Evolutionary conservation across 2,329 filamentous ascomycete species (phyloP), one percentile per base, ranked within the genome.

Genomic region (Pseudopyricularia cyperi): DNA sequence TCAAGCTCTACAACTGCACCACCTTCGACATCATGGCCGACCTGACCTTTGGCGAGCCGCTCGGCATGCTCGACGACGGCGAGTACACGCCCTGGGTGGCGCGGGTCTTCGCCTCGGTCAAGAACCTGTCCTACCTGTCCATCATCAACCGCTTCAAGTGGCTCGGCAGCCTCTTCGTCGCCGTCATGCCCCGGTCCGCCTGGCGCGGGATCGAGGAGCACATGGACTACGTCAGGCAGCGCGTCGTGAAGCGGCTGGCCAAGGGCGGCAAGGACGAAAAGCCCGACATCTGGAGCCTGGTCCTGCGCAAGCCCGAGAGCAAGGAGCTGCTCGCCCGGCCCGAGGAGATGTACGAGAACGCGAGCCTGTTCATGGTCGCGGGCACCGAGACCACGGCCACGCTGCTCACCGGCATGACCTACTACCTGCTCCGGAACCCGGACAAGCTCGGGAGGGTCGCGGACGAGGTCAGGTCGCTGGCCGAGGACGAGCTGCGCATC

Each of bases 321-420:
- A 4, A 26, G 7, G 22, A 32, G 19, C 32, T 26, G 22, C 22
- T 26, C 19, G n/a, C 15, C 28, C 9, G 22, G 11, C 17, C 22
- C n/a, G 14, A 30, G 22, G 26, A 24, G 33, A 51, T 8, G 47
- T 48, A 48, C 37, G 48, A 55, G 37, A 55, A 59, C n/a, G 55
- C 55, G 1, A 53, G 53, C 7, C 48, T 57, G 1, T 57, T 60
- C 42, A 70, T 73, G 26, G 68, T 72, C 32, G 72, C 70, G 2
- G 71, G 72, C 9, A 71, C 69, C 30, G 73, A 76, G 54, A 76
- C 73, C 0, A 72, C 71, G 4, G 70, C 71, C 2, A 74, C 68
- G 4, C 66, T 68, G 64, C 14, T 63, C 14, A 52, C 65, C 2
- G 61, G 59, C 3, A 55, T 61, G 5, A 59, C 64, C 11, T 67